These are phyloP conservation scores for Sequoiadendron giganteum DNA, from an alignment of 75 land plant species.

Conservation along the genomic window DNA sequence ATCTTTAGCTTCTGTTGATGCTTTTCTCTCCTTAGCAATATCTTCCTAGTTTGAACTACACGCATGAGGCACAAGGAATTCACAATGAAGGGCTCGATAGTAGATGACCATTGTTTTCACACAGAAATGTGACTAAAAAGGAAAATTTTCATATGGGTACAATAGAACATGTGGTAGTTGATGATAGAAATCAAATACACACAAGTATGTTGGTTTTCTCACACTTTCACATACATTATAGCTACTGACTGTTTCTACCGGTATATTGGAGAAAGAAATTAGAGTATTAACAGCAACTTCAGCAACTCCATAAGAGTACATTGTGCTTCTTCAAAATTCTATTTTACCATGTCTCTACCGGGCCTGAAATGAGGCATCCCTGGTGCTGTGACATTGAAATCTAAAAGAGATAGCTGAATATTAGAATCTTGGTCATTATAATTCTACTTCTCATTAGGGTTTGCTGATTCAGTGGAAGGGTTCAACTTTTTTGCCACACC, in stretches of 20 bases:
- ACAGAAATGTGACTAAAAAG: too few relatives aligned
- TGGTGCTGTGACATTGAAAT: too few relatives aligned
- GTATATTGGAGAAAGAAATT: not conserved
- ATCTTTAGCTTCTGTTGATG: too few relatives aligned
- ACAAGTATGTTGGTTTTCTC: not conserved
- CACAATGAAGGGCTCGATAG: too few relatives aligned
- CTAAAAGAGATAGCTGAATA: not conserved
- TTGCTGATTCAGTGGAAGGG: not conserved
- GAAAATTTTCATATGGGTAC: too few relatives aligned
- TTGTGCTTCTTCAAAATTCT: not conserved
- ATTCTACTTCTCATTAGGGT: not conserved
- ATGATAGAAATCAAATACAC: not conserved
- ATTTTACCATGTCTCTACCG: not conserved
- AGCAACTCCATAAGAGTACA: not conserved
- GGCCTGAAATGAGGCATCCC: too few relatives aligned
- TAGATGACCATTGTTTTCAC: too few relatives aligned
- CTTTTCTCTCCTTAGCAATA: too few relatives aligned
- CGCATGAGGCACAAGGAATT: too few relatives aligned
- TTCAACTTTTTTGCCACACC: not conserved
- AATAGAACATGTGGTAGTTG: not conserved
- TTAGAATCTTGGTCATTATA: not conserved
- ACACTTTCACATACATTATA: not conserved
- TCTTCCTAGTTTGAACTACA: too few relatives aligned
- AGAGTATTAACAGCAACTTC: not conserved
- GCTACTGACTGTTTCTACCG: not conserved